Evolutionary conservation across 2,329 filamentous ascomycete genomes (phyloP).

Genomic region (Aspergillus sp.): DNA sequence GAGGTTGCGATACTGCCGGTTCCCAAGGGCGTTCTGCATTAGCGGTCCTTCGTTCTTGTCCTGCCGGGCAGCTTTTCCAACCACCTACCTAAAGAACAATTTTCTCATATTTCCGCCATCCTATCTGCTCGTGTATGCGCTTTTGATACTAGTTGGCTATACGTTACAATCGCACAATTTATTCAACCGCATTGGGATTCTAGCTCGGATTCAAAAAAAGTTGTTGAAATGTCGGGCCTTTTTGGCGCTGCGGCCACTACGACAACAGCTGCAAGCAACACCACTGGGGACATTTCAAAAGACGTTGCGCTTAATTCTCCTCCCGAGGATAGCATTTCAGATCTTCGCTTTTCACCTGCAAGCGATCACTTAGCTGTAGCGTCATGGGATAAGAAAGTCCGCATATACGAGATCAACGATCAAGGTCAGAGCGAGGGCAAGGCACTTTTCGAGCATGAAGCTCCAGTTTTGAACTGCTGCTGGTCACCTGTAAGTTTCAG

Average conservation of each 20-base stretch:
- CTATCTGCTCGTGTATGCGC: background rate
- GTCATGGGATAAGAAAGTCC: constrained; percentile 97
- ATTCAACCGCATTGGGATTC: background rate
- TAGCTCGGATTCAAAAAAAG: constrained; percentile 11
- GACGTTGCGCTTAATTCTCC: constrained; percentile 77
- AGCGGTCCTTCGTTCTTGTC: background rate
- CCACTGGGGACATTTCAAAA: constrained; percentile 85
- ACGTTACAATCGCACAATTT: background rate
- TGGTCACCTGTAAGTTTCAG: constrained; percentile 74
- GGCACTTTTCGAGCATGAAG: constrained; percentile 81
- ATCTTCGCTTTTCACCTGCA: constrained; percentile 76
- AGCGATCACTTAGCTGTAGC: constrained; percentile 82
- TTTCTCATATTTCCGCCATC: background rate
- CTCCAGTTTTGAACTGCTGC: constrained; percentile 77
- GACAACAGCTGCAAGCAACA: constrained; percentile 58
- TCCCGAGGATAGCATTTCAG: constrained; percentile 86
- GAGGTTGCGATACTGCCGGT: constrained; percentile 7
- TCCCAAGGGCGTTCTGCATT: background rate
- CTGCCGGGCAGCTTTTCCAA: background rate
- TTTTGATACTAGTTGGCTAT: background rate
- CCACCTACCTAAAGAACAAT: background rate
- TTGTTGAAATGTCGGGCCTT: constrained; percentile 41
- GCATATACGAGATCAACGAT: constrained; percentile 86
- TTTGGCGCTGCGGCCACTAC: constrained; percentile 57
- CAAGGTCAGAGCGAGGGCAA: constrained; percentile 81